Evolutionary conservation across 2,329 filamentous ascomycete species (phyloP).

Genomic region (Blastomyces emzantsi): DNA sequence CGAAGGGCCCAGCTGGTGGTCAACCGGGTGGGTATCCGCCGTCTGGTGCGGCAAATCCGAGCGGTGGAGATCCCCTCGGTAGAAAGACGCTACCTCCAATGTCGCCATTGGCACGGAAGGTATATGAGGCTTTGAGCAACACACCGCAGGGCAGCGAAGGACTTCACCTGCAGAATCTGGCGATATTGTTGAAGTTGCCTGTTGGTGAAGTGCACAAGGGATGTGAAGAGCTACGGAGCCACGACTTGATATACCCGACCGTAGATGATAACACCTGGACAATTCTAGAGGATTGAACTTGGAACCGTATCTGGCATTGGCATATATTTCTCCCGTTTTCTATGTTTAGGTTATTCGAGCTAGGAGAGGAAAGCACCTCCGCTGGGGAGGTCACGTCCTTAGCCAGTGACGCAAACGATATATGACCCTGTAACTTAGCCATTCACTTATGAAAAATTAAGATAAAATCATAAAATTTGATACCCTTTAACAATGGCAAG

Average conservation of each 20-base stretch:
- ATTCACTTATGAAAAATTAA: neutral
- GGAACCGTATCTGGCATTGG: neutral
- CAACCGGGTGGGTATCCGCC: conserved; percentile 36
- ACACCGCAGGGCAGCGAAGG: conserved; percentile 70
- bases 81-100: conserved; percentile 39
- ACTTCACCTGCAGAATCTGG: conserved; percentile 69
- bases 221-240: conserved; percentile 67
- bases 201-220: conserved; percentile 62
- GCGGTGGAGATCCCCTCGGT: conserved; percentile 22
- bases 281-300: conserved; percentile 52
- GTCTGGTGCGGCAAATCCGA: conserved; percentile 30
- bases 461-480: neutral
- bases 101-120: conserved; percentile 52
- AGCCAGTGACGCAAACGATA: too few species aligned
- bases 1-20: conserved; percentile 53
- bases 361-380: neutral
- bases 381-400: too few species aligned
- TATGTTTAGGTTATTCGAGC: neutral
- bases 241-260: conserved; percentile 78
- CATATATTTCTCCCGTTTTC: neutral
- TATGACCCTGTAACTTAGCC: too few species aligned
- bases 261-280: conserved; percentile 91
- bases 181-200: conserved; percentile 55
- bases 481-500: neutral
- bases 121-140: conserved; percentile 62